phyloP scores from a whole-genome alignment of 2,329 filamentous ascomycete genomes.

The Mycosphaerella sp. region DNA sequence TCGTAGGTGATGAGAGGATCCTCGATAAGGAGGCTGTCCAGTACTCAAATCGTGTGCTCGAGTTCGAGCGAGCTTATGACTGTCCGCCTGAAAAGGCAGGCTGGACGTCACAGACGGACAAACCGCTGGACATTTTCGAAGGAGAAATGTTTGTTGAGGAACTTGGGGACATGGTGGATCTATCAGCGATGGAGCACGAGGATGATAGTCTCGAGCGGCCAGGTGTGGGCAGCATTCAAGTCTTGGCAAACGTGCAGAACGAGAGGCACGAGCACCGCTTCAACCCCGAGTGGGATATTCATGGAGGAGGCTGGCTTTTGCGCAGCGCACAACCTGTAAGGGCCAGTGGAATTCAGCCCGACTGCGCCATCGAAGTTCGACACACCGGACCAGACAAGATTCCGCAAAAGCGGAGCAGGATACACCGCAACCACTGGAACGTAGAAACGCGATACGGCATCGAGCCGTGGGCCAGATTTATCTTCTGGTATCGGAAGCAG shows the following conservation, averaged over 20 bases:
- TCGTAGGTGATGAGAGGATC: constrained; percentile 23
- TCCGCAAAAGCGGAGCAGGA: constrained; percentile 13
- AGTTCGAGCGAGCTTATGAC: constrained; percentile 18
- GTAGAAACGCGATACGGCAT: constrained; percentile 30
- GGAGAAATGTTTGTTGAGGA: constrained; percentile 20
- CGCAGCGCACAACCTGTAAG: constrained; percentile 9
- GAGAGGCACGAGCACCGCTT: not conserved
- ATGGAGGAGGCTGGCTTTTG: constrained; percentile 19
- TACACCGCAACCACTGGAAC: constrained; percentile 18
- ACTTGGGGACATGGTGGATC: constrained; percentile 3
- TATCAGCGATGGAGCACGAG: not conserved
- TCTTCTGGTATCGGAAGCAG: constrained; percentile 39
- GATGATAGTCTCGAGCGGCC: not conserved
- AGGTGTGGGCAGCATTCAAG: constrained; percentile 12
- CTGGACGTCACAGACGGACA: constrained; percentile 8
- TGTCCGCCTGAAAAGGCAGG: constrained; percentile 1
- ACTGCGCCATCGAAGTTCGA: constrained; percentile 20
- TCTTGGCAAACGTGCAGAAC: constrained; percentile 10
- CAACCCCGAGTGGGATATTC: constrained; percentile 14
- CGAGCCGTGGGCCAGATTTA: constrained; percentile 37
- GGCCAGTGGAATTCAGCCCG: constrained; percentile 23
- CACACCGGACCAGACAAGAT: constrained; percentile 11
- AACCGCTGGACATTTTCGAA: constrained; percentile 17
- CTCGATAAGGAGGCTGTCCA: constrained; percentile 17
- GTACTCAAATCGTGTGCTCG: constrained; percentile 16